Conservation (phyloP, 306 rosid species). For the Ceratonia siliqua region DNA sequence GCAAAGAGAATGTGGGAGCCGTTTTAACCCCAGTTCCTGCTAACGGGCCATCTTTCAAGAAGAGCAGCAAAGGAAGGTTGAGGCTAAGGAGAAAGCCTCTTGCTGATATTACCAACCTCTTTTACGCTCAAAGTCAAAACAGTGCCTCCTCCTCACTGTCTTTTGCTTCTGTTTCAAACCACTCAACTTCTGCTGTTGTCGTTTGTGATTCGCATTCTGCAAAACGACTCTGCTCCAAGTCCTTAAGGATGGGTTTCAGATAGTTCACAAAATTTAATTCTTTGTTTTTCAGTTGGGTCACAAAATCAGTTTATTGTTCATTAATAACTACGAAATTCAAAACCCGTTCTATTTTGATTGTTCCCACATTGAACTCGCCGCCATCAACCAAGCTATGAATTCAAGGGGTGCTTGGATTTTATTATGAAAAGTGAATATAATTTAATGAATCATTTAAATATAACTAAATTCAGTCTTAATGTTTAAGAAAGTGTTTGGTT, state of each 20-base stretch:
- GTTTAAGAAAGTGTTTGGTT: too few relatives aligned
- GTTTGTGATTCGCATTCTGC: neutral
- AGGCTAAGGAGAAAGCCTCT: conserved; percentile 36
- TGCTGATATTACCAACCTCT: conserved; percentile 35
- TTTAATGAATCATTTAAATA: too few relatives aligned
- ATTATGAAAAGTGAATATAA: too few relatives aligned
- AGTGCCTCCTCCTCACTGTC: neutral
- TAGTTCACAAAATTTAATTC: neutral
- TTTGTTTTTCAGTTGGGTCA: too few relatives aligned
- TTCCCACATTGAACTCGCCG: too few relatives aligned
- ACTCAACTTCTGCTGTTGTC: neutral
- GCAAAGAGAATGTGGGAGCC: conserved; percentile 34
- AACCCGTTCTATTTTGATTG: too few relatives aligned
- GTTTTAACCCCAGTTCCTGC: neutral
- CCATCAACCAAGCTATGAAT: too few relatives aligned
- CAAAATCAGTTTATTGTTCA: too few relatives aligned
- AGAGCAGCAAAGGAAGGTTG: neutral
- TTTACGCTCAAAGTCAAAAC: neutral
- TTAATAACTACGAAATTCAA: too few relatives aligned
- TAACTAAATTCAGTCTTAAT: too few relatives aligned
- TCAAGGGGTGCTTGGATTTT: too few relatives aligned
- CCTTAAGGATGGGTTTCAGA: conserved; percentile 12
- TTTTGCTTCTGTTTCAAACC: neutral
- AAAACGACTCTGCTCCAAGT: neutral
- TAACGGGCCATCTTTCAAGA: conserved; percentile 18